Evolutionary conservation across 2,329 filamentous ascomycete genomes (phyloP).

Genomic region (Fusarium circinatum): DNA sequence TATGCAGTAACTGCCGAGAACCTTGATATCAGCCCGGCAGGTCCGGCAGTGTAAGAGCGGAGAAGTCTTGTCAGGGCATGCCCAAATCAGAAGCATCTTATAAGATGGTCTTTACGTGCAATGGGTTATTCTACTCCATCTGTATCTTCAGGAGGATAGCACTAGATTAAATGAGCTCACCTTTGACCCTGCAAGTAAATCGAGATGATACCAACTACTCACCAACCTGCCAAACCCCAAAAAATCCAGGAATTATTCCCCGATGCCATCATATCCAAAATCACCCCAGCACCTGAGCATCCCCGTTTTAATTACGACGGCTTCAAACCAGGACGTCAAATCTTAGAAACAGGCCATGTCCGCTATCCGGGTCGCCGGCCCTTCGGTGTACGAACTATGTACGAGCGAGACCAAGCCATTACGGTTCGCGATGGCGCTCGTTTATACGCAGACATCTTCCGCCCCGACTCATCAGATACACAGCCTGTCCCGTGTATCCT

Average conservation of each 20-base stretch:
- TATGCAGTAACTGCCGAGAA: background rate
- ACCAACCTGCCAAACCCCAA: accelerated
- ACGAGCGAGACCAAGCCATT: background rate
- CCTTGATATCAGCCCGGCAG: background rate
- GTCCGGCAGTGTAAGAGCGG: background rate
- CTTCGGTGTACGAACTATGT: background rate
- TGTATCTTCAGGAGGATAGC: background rate
- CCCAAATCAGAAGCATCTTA: accelerated
- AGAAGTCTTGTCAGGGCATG: accelerated
- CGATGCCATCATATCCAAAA: background rate
- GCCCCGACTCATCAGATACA: background rate
- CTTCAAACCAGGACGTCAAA: background rate
- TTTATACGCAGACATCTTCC: constrained; percentile 13
- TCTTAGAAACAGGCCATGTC: background rate
- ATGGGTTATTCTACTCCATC: accelerated
- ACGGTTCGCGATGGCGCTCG: constrained; percentile 5
- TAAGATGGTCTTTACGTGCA: accelerated
- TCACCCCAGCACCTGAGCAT: background rate
- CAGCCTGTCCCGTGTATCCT: background rate
- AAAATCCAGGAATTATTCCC: background rate
- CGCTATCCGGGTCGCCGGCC: background rate
- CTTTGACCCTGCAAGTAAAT: accelerated
- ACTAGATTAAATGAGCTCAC: background rate
- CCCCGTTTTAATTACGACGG: background rate
- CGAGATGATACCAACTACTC: background rate